Percentiles rank a stretch among this genome's conserved stretches.
These are phyloP conservation scores for Stephanocyclus meneghinianus DNA, from an alignment of 352 stramenopile genomes.

Conservation along the genomic window DNA sequence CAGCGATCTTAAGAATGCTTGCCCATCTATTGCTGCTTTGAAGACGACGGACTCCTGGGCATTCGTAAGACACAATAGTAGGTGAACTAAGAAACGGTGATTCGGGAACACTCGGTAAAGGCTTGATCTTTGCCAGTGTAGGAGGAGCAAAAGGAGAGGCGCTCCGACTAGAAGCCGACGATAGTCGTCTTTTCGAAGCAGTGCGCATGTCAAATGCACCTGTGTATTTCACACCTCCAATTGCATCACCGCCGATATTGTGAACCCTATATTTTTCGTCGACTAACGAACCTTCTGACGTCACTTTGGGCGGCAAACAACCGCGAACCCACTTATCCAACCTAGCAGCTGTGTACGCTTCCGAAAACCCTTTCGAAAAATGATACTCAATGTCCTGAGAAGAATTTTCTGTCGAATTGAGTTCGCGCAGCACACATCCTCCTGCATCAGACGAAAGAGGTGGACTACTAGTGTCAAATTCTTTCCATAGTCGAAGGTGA, in stretches of 20 bases:
- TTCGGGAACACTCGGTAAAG: neutral
- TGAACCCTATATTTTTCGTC: constrained; percentile 26
- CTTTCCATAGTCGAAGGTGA: constrained; percentile 35
- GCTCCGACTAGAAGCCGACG: neutral
- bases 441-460: neutral
- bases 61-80: constrained; percentile 22
- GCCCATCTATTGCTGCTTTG: constrained; percentile 29
- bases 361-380: constrained; percentile 32
- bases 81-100: constrained; percentile 14
- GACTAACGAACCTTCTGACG: constrained; percentile 28
- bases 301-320: constrained; percentile 17
- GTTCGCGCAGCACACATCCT: constrained; percentile 21
- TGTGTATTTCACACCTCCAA: constrained; percentile 26
- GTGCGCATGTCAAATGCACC: constrained; percentile 19
- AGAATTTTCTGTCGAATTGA: neutral
- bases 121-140: neutral
- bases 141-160: neutral
- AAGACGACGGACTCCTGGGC: constrained; percentile 19
- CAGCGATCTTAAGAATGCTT: constrained; percentile 19
- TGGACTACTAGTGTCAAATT: constrained; percentile 22
- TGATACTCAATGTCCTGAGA: constrained; percentile 17
- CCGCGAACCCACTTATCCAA: constrained; percentile 34
- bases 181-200: neutral
- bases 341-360: constrained; percentile 33
- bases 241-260: constrained; percentile 34